Percentiles rank a stretch among this genome's conserved stretches.
Conservation (phyloP, 2,329 filamentous ascomycete genomes). For the Aspergillus neoniger region DNA sequence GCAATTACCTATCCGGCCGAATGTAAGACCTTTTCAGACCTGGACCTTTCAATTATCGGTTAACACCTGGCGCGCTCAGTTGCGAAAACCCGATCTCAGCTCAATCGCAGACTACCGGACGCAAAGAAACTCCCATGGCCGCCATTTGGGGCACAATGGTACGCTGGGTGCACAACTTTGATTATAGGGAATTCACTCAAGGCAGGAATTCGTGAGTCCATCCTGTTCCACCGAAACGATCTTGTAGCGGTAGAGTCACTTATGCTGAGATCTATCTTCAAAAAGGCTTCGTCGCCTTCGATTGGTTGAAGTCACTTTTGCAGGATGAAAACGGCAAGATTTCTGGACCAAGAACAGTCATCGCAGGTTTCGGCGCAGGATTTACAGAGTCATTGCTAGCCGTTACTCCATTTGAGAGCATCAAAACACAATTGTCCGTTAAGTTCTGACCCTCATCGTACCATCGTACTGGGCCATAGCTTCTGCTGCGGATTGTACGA, state of each 20-base stretch:
- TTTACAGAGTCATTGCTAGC: conserved; percentile 91
- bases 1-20: conserved; percentile 93
- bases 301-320: conserved; percentile 84
- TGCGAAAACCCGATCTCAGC: conserved; percentile 91
- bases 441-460: conserved; percentile 7
- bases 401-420: conserved; percentile 95
- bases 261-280: not conserved
- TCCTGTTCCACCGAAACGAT: not conserved
- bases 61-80: conserved; percentile 51
- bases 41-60: conserved; percentile 13
- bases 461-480: not conserved
- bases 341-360: conserved; percentile 83
- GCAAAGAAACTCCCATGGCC: conserved; percentile 92
- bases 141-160: conserved; percentile 91
- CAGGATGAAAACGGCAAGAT: conserved; percentile 84
- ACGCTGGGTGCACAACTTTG: conserved; percentile 93
- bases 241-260: not conserved
- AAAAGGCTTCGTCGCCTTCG: conserved; percentile 87
- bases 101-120: conserved; percentile 79
- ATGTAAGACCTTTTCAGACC: conserved; percentile 57
- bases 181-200: conserved; percentile 97
- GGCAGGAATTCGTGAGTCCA: conserved; percentile 79
- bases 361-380: conserved; percentile 91
- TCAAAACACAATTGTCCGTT: conserved; percentile 86
- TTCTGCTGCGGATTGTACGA: not conserved